Base-by-base conservation (phyloP, 169 alveolate genomes). In the Eimeria acervulina region DNA sequence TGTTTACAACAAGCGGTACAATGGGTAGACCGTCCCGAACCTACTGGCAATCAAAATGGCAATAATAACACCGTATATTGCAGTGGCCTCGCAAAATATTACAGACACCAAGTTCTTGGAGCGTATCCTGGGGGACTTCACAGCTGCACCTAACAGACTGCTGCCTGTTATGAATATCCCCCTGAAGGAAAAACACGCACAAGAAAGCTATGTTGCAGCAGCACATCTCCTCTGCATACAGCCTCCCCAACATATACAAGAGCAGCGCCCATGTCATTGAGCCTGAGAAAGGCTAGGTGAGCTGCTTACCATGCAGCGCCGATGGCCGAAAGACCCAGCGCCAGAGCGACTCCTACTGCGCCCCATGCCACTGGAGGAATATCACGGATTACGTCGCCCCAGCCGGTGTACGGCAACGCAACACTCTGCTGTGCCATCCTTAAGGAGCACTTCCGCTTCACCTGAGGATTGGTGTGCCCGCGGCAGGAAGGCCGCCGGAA, bases 81-180 rank as follows among this genome's bases (percentile, higher is more conserved):
- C 99, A 26, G 99, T 99, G 42, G 99, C 99, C 96, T 99, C 99
- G 97, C 99, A 99, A 97, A 99, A 99, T 96, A 99, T 99, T 85
- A 99, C 99, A 80, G 99, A 98, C 66, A 99, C 99, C 91, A 99
- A 96, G 97, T 99, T 99, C 98, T 99, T 99, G 42, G 99, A 99
- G 85, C 99, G 99, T 88, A 99, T 99, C 96, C 99, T 98, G 31
- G 99, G 99, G 78, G 99, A 98, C 97, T 99, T 99, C 90, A 99
- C 99, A 44, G 99, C 99, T 33, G 99, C 99, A 6, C 99, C 99
- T 76, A 99, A 98, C 40, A 99, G 97, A 88, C 99, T 98, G 91
- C 99, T 98, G 17, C 99, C 99, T 52, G 99, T 99, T 72, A 99
- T 98, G 97, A 99, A 99, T 42, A 99, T 99, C 36, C 99, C 99